A percentile compares a stretch with the other conserved stretches of the same genome.
phyloP scores from a whole-genome alignment of 139 green algal genomes.

The Micractinium sp. region DNA sequence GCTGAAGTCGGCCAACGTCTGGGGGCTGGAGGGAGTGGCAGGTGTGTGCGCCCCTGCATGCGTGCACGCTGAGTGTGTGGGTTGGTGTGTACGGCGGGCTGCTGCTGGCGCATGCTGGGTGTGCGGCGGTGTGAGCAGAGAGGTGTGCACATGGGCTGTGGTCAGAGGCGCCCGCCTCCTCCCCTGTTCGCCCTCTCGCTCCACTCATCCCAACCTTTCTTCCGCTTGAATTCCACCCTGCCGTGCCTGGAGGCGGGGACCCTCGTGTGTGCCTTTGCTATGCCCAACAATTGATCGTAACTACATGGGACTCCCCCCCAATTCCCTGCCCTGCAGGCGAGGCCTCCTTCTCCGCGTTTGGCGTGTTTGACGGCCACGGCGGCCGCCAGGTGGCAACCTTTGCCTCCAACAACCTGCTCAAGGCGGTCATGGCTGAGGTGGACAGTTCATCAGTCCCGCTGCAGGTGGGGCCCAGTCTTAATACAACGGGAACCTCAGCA shows the following conservation, averaged over 20 bases:
- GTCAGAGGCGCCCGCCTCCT: too few species aligned
- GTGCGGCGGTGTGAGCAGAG: neutral
- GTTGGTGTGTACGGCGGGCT: neutral
- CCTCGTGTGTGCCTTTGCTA: neutral
- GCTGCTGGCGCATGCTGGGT: neutral
- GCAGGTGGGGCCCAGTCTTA: neutral
- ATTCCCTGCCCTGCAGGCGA: neutral
- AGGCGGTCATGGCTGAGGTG: conserved; percentile 51
- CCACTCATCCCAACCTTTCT: too few species aligned
- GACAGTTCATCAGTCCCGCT: conserved; percentile 31
- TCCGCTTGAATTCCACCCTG: neutral
- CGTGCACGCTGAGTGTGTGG: neutral
- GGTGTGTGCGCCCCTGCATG: neutral
- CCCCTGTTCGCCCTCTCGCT: too few species aligned
- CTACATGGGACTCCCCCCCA: neutral
- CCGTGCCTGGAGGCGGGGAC: too few species aligned
- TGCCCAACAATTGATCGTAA: neutral
- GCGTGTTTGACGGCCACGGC: conserved; percentile 76
- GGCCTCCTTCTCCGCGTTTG: conserved; percentile 47
- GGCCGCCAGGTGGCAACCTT: conserved; percentile 63
- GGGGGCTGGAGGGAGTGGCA: conserved; percentile 1
- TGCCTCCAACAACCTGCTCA: conserved; percentile 63
- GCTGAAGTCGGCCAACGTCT: conserved; percentile 44
- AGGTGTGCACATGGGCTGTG: neutral
- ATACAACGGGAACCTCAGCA: too few species aligned